These are phyloP conservation scores for Acidiella bohemica DNA, from an alignment of 495 filamentous ascomycete genomes.

Conservation along the genomic window DNA sequence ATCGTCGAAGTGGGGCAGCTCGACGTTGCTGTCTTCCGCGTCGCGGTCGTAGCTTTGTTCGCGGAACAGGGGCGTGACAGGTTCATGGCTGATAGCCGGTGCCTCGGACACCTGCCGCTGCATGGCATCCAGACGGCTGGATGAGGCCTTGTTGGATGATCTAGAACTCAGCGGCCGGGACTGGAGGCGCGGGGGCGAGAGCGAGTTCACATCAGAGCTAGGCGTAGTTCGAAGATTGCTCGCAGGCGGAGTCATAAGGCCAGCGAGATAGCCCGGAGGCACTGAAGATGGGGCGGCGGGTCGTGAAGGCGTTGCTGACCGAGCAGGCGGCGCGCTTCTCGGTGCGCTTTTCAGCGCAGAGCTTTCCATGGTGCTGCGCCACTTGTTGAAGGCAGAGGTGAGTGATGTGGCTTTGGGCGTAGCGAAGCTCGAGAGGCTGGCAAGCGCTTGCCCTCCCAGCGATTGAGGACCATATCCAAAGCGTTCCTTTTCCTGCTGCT, in stretches of 20 bases:
- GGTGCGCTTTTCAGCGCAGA: conserved; percentile 9
- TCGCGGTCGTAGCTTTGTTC: conserved; percentile 29
- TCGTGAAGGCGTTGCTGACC: conserved; percentile 5
- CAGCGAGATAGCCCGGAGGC: conserved; percentile 44
- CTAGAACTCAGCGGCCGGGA: background rate
- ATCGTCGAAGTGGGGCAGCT: conserved; percentile 10
- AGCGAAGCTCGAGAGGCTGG: conserved; percentile 48
- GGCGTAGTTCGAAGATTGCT: conserved; percentile 49
- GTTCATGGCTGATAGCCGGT: conserved; percentile 37
- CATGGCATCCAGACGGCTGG: background rate
- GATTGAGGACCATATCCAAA: conserved; percentile 23
- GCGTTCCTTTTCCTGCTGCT: conserved; percentile 81
- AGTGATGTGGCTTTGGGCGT: conserved; percentile 70
- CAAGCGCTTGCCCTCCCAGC: conserved; percentile 26
- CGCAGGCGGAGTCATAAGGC: conserved; percentile 70
- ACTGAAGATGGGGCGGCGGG: conserved; percentile 20
- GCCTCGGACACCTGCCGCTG: no score
- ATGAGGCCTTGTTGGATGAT: background rate
- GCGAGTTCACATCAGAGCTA: conserved; percentile 13
- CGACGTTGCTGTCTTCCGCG: conserved; percentile 22
- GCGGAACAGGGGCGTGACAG: conserved; percentile 43
- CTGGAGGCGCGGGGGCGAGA: conserved; percentile 17
- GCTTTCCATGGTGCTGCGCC: conserved; percentile 46
- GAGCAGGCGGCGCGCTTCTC: background rate
- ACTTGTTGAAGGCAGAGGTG: conserved; percentile 56